Evolutionary conservation across 2,329 filamentous ascomycete genomes (phyloP), one percentile per base, ranked within the genome.

Genomic region (Aspergillus sp.): DNA sequence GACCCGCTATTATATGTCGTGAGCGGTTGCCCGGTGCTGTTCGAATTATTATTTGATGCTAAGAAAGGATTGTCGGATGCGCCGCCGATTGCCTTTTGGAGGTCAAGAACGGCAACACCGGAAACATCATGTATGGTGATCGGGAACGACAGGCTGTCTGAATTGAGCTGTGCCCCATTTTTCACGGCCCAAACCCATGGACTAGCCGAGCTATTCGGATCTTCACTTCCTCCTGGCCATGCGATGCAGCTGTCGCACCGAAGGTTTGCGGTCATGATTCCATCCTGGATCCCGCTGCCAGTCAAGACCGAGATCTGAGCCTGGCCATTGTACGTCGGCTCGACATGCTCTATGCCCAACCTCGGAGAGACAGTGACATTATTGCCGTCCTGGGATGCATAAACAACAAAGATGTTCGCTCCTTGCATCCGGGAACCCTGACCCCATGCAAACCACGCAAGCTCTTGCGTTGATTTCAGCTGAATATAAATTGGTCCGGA

Each of bases 311-410:
- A 73, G 19, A 86, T 66, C 30, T 75, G 68, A 20, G 73, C 71
- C 5, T 73, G 68, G 1, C 66, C 60, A 46, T 67, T 71, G 66
- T 80, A 78, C 22, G 67, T 44, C 0, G 85, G 85, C 71, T 73
- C 67, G 33, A 65, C 56, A 57, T 86, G 73, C 7, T 75, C 75
- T 0, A 61, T n/a, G 26, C 78, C 81, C 3, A 66, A 60, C 19
- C 85, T 79, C 1, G 83, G 76, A 55, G 83, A 86, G 49, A 87
- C 64, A 1, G 84, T 87, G 20, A 87, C 75, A 62, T 86, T 86
- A 55, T 79, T 79, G 9, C 49, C 47, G 4, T 60, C 45, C 22
- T 47, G 2, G 57, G 84, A 76, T 44, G 80, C 70, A 66, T 87
- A 87, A 58, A 86, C 74, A 61, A 87, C 57, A 63, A 87, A 86